Percentiles rank a stretch among this genome's conserved stretches.
Evolutionary conservation across 2,329 filamentous ascomycete genomes (phyloP).

Genomic region (Beauveria varroae): DNA sequence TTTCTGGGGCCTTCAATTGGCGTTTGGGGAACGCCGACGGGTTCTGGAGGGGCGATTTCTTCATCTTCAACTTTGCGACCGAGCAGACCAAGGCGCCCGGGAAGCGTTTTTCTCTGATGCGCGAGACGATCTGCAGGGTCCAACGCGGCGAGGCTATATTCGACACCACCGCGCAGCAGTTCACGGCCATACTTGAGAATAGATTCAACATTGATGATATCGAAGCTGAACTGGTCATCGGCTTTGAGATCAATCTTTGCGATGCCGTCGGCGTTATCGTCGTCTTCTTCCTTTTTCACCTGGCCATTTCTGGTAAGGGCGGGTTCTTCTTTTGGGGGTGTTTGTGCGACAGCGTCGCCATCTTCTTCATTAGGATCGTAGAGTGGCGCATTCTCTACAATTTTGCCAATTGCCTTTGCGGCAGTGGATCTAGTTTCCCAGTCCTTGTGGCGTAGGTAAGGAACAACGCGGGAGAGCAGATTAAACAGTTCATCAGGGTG

Average conservation of each 20-base stretch:
- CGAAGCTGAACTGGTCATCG: constrained; percentile 62
- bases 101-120: constrained; percentile 84
- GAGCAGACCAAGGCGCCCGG: constrained; percentile 71
- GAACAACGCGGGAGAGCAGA: constrained; percentile 85
- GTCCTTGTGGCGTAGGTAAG: constrained; percentile 87
- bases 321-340: constrained; percentile 34
- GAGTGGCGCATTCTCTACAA: constrained; percentile 77
- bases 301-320: constrained; percentile 29
- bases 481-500: constrained; percentile 98
- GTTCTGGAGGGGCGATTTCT: constrained; percentile 52
- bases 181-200: constrained; percentile 80
- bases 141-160: constrained; percentile 74
- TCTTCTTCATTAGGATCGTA: constrained; percentile 83
- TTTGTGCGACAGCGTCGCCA: constrained; percentile 51
- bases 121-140: constrained; percentile 74
- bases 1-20: constrained; percentile 33
- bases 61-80: constrained; percentile 83
- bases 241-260: constrained; percentile 27
- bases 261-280: constrained; percentile 27
- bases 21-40: constrained; percentile 32
- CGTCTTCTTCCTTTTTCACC: constrained; percentile 54
- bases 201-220: constrained; percentile 66
- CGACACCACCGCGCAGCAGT: constrained; percentile 77
- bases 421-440: constrained; percentile 96
- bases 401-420: constrained; percentile 89